Conservation (phyloP, 2,329 filamentous ascomycete genomes). For the Hymenoscyphus albidus region DNA sequence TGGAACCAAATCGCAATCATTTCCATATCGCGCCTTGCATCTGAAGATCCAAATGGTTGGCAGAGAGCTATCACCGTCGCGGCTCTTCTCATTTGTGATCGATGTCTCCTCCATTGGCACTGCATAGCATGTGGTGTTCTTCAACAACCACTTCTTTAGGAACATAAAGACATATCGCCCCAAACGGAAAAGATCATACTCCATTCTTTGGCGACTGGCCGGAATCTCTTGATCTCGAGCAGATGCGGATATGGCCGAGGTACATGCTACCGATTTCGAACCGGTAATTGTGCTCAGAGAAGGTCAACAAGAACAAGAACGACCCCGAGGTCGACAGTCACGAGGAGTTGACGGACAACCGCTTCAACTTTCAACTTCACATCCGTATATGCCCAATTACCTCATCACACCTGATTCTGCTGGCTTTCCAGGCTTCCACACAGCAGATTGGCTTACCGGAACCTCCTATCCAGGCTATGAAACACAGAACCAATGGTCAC, state of each 20-base stretch:
- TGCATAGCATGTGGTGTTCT: background rate
- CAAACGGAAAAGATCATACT: slow-evolving; percentile 1
- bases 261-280: background rate
- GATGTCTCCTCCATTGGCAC: background rate
- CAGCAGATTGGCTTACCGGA: background rate
- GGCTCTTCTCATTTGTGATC: slow-evolving; percentile 3
- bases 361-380: slow-evolving; percentile 2
- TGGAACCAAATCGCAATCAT: background rate
- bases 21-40: slow-evolving; percentile 1
- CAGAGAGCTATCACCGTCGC: background rate
- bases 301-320: background rate
- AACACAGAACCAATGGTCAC: slow-evolving; percentile 3
- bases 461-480: background rate
- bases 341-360: background rate
- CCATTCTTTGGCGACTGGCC: background rate
- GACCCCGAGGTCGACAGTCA: background rate
- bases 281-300: background rate
- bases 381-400: background rate
- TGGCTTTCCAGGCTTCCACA: background rate
- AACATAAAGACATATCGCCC: background rate
- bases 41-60: background rate
- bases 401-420: background rate
- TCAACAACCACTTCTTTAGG: background rate
- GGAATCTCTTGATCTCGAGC: background rate
- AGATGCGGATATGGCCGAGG: slow-evolving; percentile 1